Percentiles rank a stretch among this genome's conserved stretches.
Evolutionary conservation across 2,329 filamentous ascomycete genomes (phyloP).

Genomic region (Microcyclospora pomicola): DNA sequence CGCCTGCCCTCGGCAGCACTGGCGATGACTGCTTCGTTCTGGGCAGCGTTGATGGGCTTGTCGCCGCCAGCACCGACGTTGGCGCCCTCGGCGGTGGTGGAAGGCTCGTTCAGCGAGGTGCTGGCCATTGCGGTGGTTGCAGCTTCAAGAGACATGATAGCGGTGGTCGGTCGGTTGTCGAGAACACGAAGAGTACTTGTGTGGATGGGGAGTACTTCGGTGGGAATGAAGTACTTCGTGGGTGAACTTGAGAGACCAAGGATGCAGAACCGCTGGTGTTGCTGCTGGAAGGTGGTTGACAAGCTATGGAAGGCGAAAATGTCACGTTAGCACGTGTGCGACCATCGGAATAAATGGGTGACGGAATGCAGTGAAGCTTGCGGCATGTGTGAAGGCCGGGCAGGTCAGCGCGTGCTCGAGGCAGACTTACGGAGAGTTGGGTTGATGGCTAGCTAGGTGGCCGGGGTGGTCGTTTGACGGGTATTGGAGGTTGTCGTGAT

Average conservation of each 20-base stretch:
- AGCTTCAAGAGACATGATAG: constrained; percentile 85
- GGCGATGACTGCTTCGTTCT: constrained; percentile 84
- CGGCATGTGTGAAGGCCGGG: constrained; percentile 1
- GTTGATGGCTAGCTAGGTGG: constrained; percentile 36
- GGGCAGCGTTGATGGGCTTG: constrained; percentile 58
- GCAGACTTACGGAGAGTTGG: constrained; percentile 27
- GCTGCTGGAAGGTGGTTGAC: constrained; percentile 35
- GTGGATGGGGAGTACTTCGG: constrained; percentile 7
- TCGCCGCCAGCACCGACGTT: constrained; percentile 32
- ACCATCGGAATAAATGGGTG: background rate
- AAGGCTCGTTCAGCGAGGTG: constrained; percentile 47
- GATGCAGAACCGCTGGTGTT: constrained; percentile 6
- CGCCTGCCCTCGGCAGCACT: constrained; percentile 97
- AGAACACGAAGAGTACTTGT: constrained; percentile 35
- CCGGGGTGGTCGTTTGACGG: constrained; percentile 19
- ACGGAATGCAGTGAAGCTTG: background rate
- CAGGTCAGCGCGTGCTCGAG: too few species aligned
- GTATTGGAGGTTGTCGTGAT: constrained; percentile 8
- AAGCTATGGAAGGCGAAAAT: constrained; percentile 23
- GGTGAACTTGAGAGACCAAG: constrained; percentile 29
- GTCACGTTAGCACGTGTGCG: constrained; percentile 5
- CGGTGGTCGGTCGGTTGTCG: constrained; percentile 35
- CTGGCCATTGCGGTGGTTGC: constrained; percentile 58
- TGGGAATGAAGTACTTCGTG: constrained; percentile 20
- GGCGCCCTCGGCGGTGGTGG: constrained; percentile 43